Base-by-base conservation (phyloP, 2,329 filamentous ascomycete species). In the Apiospora malaysiana region DNA sequence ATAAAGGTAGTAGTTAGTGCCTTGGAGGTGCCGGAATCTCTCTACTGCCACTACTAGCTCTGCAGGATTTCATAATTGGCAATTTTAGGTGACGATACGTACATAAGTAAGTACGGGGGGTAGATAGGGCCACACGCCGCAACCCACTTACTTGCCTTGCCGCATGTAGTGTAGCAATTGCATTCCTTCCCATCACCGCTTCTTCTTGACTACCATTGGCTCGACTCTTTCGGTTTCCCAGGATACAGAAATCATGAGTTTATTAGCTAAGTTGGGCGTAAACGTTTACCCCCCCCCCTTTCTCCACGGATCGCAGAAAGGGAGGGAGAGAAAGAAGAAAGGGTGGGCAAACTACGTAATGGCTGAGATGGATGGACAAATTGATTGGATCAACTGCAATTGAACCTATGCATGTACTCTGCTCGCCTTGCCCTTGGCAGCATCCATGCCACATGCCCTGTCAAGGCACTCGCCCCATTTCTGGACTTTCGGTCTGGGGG, bases 41-140 rank as follows among this genome's bases (percentile, higher is more conserved):
- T n/a, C n/a, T n/a, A n/a, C n/a, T n/a, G n/a, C n/a, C n/a, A n/a
- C n/a, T n/a, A n/a, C n/a, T n/a, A n/a, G n/a, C n/a, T n/a, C 47
- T 51, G 46, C 46, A 49, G 46, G 46, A n/a, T 12, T 23, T 56
- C 51, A 56, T 56, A 27, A 59, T 59, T 59, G 51, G 51, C 51
- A 59, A 59, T 59, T 59, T 59, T 32, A 59, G 51, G n/a, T n/a
- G n/a, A n/a, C n/a, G n/a, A n/a, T n/a, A n/a, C n/a, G n/a, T n/a
- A n/a, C n/a, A n/a, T n/a, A n/a, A n/a, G n/a, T n/a, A n/a, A n/a
- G n/a, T n/a, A n/a, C n/a, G n/a, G n/a, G n/a, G n/a, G n/a, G n/a
- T n/a, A n/a, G n/a, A n/a, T n/a, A n/a, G 51, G 51, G 51, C 51
- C 16, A 59, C 16, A 59, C 51, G 25, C 27, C 51, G 51, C 51